These are phyloP conservation scores for Catenaria anguillulae DNA, from an alignment of 371 early-diverging fungal species.

Conservation along the genomic window DNA sequence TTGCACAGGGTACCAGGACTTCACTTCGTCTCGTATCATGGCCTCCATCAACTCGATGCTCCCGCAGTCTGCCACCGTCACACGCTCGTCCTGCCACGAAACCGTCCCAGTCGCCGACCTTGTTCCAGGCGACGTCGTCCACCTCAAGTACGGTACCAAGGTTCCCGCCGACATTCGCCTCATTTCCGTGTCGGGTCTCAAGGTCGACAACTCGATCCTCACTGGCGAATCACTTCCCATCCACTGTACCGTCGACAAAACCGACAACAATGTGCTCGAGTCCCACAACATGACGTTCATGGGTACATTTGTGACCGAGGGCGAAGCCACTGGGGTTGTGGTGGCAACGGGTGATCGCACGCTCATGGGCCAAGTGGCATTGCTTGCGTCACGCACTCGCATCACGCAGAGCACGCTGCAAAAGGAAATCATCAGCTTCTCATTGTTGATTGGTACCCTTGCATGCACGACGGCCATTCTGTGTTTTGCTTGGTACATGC, in stretches of 20 bases:
- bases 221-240: conserved; percentile 53
- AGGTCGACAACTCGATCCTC: conserved; percentile 49
- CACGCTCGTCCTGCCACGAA: conserved; percentile 35
- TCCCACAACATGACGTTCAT: conserved; percentile 50
- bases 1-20: conserved; percentile 66
- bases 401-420: conserved; percentile 64
- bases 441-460: conserved; percentile 42
- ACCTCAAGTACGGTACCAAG: conserved; percentile 42
- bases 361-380: conserved; percentile 52
- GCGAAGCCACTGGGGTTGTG: conserved; percentile 44
- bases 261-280: conserved; percentile 46
- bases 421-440: conserved; percentile 48
- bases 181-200: conserved; percentile 34
- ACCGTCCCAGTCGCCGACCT: conserved; percentile 28
- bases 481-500: conserved; percentile 33
- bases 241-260: conserved; percentile 29
- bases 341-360: conserved; percentile 45
- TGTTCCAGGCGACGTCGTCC: conserved; percentile 43
- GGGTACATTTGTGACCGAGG: conserved; percentile 46
- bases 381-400: conserved; percentile 45
- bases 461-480: conserved; percentile 32
- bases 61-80: conserved; percentile 37
- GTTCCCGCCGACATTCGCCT: conserved; percentile 55
- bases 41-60: conserved; percentile 55
- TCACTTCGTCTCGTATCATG: conserved; percentile 52